Evolutionary conservation across 768 basidiomycete species (phyloP).

Genomic region (Fibroporia radiculosa): DNA sequence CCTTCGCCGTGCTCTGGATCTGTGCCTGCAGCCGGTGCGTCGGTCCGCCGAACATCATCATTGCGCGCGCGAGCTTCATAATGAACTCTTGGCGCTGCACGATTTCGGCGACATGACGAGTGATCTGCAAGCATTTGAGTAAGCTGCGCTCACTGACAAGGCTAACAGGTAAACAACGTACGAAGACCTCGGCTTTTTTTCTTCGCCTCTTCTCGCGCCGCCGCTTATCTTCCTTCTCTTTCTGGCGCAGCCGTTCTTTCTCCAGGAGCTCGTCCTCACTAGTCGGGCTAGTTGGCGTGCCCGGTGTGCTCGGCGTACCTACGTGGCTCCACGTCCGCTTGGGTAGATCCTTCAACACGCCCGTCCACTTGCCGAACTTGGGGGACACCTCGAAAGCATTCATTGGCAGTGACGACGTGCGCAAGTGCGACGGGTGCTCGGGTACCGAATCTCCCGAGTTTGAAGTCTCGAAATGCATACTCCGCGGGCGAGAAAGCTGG

Average conservation of each 20-base stretch:
- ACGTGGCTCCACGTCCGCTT: slow-evolving; percentile 18
- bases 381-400: not conserved
- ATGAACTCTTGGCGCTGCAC: slow-evolving; percentile 80
- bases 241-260: slow-evolving; percentile 20
- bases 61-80: slow-evolving; percentile 71
- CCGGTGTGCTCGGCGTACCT: slow-evolving; percentile 21
- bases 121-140: slow-evolving; percentile 43
- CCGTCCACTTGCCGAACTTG: slow-evolving; percentile 26
- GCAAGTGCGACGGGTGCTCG: slow-evolving; percentile 7
- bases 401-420: slow-evolving; percentile 5
- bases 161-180: slow-evolving; percentile 27
- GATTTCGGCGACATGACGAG: slow-evolving; percentile 76
- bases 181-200: slow-evolving; percentile 71
- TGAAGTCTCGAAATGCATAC: slow-evolving; percentile 11
- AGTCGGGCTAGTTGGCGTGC: slow-evolving; percentile 22
- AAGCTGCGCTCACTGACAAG: not conserved
- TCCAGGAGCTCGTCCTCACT: slow-evolving; percentile 4
- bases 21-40: slow-evolving; percentile 79
- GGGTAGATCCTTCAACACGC: slow-evolving; percentile 34
- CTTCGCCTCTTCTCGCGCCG: slow-evolving; percentile 36
- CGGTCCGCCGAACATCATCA: slow-evolving; percentile 89
- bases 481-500: slow-evolving; percentile 13
- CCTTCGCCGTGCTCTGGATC: slow-evolving; percentile 68
- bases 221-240: slow-evolving; percentile 24
- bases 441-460: not conserved